Evolutionary conservation across 2,329 filamentous ascomycete species (phyloP), one percentile per base, ranked within the genome.

Genomic region (Septoria linicola): DNA sequence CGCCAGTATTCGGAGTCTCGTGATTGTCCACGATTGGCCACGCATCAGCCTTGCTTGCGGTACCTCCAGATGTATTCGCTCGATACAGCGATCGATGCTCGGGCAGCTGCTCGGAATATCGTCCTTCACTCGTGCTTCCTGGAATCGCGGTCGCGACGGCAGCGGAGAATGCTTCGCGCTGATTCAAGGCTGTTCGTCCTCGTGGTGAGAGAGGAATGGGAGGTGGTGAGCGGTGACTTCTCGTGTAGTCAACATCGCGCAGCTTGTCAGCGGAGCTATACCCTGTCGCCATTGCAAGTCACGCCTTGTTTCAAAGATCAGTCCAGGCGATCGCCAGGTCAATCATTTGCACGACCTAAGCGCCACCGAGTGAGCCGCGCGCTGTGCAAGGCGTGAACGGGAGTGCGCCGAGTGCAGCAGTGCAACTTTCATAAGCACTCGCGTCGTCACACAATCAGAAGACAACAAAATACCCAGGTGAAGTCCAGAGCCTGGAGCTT

Each of bases 221-320:
- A 35, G 60, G 58, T 21, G 58, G 53, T 23, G 51, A 17, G 34
- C 62, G 58, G 50, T 63, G 62, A 17, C 58, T 49, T 23, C 48
- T 31, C 16, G 53, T 58, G 46, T 62, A 63, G 54, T 63, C 59
- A 27, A 48, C 52, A 31, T 61, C 61, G 32, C 51, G 50, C 49
- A 57, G 51, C 34, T 49, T 44, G 30, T 52, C 52, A 25, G 55
- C 58, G 40, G 51, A 55, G 31, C 41, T 57, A 32, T 58, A 57
- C 45, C 56, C 56, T 49, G 59, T 54, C 30, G 59, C 59, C 59
- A 61, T 61, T 27, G 35, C 25, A 10, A n/a, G 27, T 35, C 41
- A 17, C 41, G 27, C 14, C 21, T 25, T 45, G 51, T 53, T 53
- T 53, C 50, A 48, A 48, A 43, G 43, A 43, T 44, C 34, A 48